Evolutionary conservation across 2,329 filamentous ascomycete species (phyloP).

Genomic region (Xylaria sp.): DNA sequence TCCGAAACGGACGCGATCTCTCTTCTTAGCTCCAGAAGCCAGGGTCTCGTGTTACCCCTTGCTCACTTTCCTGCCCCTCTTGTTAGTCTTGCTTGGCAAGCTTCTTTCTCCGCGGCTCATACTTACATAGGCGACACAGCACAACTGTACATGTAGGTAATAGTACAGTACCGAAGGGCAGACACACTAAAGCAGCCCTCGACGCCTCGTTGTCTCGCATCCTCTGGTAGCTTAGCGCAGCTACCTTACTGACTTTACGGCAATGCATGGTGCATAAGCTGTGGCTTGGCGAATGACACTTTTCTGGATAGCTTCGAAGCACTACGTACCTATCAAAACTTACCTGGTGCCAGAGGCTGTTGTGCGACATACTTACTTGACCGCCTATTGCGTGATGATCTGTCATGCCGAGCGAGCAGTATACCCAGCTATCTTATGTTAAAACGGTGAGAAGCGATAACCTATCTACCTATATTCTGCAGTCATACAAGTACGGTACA

Average conservation of each 20-base stretch:
- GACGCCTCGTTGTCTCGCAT: neutral
- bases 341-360: neutral
- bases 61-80: neutral
- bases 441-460: no score
- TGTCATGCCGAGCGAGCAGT: no score
- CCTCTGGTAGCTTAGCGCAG: neutral
- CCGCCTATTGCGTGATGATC: neutral
- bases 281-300: neutral
- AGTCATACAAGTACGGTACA: no score
- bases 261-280: neutral
- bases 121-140: neutral
- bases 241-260: neutral
- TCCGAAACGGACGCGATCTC: neutral
- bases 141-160: no score
- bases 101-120: slow-evolving; percentile 11
- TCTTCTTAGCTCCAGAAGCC: neutral
- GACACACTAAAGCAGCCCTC: neutral
- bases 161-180: neutral
- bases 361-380: neutral
- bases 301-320: neutral
- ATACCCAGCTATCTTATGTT: no score
- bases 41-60: neutral
- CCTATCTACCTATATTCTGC: no score
- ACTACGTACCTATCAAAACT: neutral
- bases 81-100: slow-evolving; percentile 8